Evolutionary conservation across 306 rosid species (phyloP).

Genomic region (Acacia confusa): DNA sequence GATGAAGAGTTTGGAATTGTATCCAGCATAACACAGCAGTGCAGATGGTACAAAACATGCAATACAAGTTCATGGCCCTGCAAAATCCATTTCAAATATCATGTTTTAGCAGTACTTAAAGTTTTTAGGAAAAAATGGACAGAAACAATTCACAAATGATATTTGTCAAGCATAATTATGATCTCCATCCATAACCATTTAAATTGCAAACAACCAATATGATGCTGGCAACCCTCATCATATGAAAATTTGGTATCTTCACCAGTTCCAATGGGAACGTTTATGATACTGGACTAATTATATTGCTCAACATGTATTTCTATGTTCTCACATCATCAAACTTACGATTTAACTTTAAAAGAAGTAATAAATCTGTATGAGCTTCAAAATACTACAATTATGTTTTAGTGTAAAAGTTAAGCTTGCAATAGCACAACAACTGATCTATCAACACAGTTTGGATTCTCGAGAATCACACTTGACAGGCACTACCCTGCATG

Average conservation of each 20-base stretch:
- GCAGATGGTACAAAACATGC: conserved; percentile 86
- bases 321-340: conserved; percentile 13
- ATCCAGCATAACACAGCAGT: conserved; percentile 56
- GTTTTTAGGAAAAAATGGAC: neutral
- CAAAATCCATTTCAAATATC: conserved; percentile 34
- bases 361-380: neutral
- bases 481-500: neutral
- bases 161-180: neutral
- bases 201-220: neutral
- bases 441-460: neutral
- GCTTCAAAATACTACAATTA: conserved; percentile 1
- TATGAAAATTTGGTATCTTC: conserved; percentile 12
- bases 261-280: neutral
- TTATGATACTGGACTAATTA: neutral
- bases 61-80: conserved; percentile 96
- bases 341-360: neutral
- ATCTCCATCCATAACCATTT: conserved; percentile 5
- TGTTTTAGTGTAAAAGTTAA: neutral
- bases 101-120: conserved; percentile 4
- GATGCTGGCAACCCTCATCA: neutral
- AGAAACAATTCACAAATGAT: neutral
- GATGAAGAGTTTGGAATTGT: conserved; percentile 59
- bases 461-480: neutral
- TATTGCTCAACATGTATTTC: conserved; percentile 3
- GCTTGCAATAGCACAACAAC: neutral